Base-by-base conservation (phyloP, 2,329 filamentous ascomycete species). In the Hymenoscyphus albidus region DNA sequence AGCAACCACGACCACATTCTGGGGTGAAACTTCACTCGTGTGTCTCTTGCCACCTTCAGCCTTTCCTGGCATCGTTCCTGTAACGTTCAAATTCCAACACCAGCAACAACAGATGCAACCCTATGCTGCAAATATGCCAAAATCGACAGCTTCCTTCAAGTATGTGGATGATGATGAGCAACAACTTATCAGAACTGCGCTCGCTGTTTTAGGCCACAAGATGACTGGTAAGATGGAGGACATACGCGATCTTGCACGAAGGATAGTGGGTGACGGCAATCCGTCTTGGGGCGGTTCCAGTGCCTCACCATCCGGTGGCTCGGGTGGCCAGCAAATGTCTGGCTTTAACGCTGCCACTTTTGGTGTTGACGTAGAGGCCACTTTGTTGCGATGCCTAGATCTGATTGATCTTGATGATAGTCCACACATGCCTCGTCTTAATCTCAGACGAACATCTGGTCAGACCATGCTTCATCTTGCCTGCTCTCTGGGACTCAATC, bases 391-490 rank as follows among this genome's bases (percentile, higher is more conserved):
- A 70, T 87, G 90, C 64, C 80, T 95, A n/a, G 90, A 94, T 70
- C 81, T 92, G 56, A 88, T 93, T 71, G 91, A 94, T 74, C 80
- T 92, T 32, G 89, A 92, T 73, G 88, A 93, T 70, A 92, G 85
- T 72, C 83, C 87, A 3, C 83, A 89, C 67, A 82, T 83, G 70
- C 85, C 89, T 14, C 84, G 83, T 32, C 85, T 91, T 67, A 90
- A 95, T 73, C 79, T 89, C 60, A 83, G 83, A 64, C 78, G 80
- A 70, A 78, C 84, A 1, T 90, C 86, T 13, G 91, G 91, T 0
- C 90, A 94, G 73, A 92, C 90, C 1, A 88, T 96, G 83, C 83
- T 96, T 67, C 91, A 95, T 72, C 80, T 93, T 67, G 91, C 90
- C 1, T 91, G 88, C 70, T 89, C 89, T 9, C 79, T 93, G 13